Percentiles rank a stretch among this genome's conserved stretches.
Evolutionary conservation across 306 rosid species (phyloP).

Genomic region (Lagenaria siceraria): DNA sequence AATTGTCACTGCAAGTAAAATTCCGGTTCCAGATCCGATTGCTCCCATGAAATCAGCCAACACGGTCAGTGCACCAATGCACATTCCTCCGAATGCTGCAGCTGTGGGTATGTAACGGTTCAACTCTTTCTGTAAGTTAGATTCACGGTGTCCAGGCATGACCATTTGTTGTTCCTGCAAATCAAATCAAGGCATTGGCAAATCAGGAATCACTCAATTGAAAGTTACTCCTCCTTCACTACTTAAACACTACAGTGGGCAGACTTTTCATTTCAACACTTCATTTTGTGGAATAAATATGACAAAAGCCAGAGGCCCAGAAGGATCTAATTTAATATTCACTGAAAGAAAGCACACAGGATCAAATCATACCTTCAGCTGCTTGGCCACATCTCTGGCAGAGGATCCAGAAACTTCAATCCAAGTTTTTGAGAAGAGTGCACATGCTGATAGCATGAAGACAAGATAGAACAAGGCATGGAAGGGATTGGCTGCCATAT

Average conservation of each 20-base stretch:
- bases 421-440: conserved; percentile 26
- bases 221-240: too few relatives aligned
- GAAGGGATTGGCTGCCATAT: conserved; percentile 26
- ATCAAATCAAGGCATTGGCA: neutral
- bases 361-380: conserved; percentile 11
- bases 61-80: conserved; percentile 89
- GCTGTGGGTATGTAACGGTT: conserved; percentile 96
- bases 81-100: conserved; percentile 91
- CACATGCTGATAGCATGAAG: conserved; percentile 25
- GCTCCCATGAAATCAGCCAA: conserved; percentile 97
- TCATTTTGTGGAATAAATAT: neutral
- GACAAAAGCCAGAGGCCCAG: too few relatives aligned
- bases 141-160: conserved; percentile 96
- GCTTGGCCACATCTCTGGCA: conserved; percentile 23
- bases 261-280: neutral
- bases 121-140: conserved; percentile 80
- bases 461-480: conserved; percentile 22
- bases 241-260: neutral
- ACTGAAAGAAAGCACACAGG: neutral
- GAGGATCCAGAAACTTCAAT: conserved; percentile 25
- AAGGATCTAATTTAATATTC: neutral
- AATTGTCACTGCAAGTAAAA: conserved; percentile 82
- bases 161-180: conserved; percentile 98
- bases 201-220: neutral
- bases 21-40: conserved; percentile 91